Evolutionary conservation across 75 land plant genomes (phyloP).

Genomic region (Pseudotsuga menziesii): DNA sequence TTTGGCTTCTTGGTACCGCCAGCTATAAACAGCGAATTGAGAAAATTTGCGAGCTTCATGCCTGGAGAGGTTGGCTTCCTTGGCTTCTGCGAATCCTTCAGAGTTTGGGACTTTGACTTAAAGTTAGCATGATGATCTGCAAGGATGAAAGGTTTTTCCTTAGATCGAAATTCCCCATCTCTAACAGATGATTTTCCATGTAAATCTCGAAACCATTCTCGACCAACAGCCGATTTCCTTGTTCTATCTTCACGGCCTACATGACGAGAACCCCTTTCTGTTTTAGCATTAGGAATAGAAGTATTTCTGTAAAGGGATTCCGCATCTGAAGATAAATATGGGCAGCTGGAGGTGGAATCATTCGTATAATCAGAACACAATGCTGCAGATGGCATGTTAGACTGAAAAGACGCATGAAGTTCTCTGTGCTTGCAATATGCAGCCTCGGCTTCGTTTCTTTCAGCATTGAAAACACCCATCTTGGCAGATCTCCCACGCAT

Average conservation of each 20-base stretch:
- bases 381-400: background rate
- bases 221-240: background rate
- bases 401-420: background rate
- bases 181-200: background rate
- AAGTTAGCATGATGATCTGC: background rate
- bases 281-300: background rate
- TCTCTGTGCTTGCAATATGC: too few species aligned
- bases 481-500: background rate
- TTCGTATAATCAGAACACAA: background rate
- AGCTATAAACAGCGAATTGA: constrained; percentile 35
- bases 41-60: constrained; percentile 34
- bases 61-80: constrained; percentile 57
- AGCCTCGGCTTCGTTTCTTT: background rate
- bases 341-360: background rate
- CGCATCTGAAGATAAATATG: constrained; percentile 6
- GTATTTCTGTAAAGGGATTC: constrained; percentile 1
- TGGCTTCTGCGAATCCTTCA: constrained; percentile 27
- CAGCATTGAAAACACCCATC: constrained; percentile 4
- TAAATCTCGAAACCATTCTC: background rate
- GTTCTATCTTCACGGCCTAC: background rate
- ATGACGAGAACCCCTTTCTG: background rate
- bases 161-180: background rate
- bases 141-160: background rate
- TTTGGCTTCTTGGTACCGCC: constrained; percentile 1
- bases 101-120: constrained; percentile 15